Evolutionary conservation across 441 rosid genomes (phyloP), one percentile per base, ranked within the genome.

Genomic region (California macrophylla): DNA sequence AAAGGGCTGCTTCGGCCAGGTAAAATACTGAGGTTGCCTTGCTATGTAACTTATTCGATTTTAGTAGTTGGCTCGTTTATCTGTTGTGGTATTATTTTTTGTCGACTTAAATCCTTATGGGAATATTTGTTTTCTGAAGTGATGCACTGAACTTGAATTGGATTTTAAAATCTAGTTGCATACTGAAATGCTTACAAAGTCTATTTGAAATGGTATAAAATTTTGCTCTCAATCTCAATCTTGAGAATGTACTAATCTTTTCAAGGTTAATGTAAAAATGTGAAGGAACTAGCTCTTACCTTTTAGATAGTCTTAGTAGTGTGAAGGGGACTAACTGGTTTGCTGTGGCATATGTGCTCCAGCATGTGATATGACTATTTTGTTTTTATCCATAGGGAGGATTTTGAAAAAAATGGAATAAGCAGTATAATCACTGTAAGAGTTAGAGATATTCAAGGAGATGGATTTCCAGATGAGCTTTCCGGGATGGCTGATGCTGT

Each of bases 1-100:
- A 93, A 71, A 86, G 97, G 69, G 97, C 96, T 81, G 79, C 77
- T 56, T 91, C 89, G 66, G 96, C 97, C 54, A 91, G 97, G 98
- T 93, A 74, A 73, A 10, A 69, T 50, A 42, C 10, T 23, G 47
- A 2, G 25, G 21, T 26, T 74, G 18, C 67, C 28, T 34, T 15
- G 10, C 8, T 7, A 71, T 29, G 0, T 62, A 38, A 2, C 50
- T 72, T 58, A 9, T 28, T 28, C 65, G 3, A 30, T 30, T 32
- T 26, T 67, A 34, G n/a, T 60, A 9, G 15, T 64, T 45, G 58
- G 25, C 42, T 10, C 26, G 52, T 61, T 45, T 3, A 34, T 50
- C 56, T 50, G 23, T 50, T 50, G 23, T 50, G 6, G 56, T 50
- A 12, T 16, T 50, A 16, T 5, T n/a, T 15, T 16, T n/a, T 50